phyloP scores from a whole-genome alignment of 2,329 filamentous ascomycete species.

The Keithomyces neogunnii region DNA sequence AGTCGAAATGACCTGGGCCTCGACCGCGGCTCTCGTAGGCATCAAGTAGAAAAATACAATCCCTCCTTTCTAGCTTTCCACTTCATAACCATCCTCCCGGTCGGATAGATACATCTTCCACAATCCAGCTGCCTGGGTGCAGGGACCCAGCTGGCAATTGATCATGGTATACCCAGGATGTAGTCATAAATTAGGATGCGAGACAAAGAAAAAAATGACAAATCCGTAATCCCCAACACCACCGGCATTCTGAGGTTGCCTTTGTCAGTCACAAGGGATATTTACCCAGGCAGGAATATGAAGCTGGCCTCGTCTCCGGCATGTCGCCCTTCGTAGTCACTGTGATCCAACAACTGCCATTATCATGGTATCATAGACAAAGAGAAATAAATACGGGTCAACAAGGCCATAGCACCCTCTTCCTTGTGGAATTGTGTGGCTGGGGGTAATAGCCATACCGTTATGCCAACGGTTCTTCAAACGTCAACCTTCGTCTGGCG shows the following conservation, averaged over 20 bases:
- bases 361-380: conserved; percentile 29
- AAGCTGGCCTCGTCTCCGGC: no score
- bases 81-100: not conserved
- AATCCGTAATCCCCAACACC: not conserved
- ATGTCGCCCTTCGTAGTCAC: not conserved
- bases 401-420: no score
- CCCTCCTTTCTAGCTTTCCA: not conserved
- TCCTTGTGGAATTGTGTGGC: no score
- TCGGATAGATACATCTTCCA: not conserved
- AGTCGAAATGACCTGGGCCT: not conserved
- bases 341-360: conserved; percentile 16
- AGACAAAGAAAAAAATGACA: not conserved
- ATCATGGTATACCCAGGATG: not conserved
- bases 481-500: conserved; percentile 70
- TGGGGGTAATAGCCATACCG: conserved; percentile 4
- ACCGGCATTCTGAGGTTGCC: not conserved
- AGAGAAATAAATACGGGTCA: conserved; percentile 13
- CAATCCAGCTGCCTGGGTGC: not conserved
- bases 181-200: not conserved
- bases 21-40: not conserved
- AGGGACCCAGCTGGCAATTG: not conserved
- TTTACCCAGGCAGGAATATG: not conserved
- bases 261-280: no score
- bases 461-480: conserved; percentile 53
- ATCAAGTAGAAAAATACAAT: not conserved